These are phyloP conservation scores for Globisporangium parvum DNA, from an alignment of 352 stramenopile genomes.

Conservation along the genomic window DNA sequence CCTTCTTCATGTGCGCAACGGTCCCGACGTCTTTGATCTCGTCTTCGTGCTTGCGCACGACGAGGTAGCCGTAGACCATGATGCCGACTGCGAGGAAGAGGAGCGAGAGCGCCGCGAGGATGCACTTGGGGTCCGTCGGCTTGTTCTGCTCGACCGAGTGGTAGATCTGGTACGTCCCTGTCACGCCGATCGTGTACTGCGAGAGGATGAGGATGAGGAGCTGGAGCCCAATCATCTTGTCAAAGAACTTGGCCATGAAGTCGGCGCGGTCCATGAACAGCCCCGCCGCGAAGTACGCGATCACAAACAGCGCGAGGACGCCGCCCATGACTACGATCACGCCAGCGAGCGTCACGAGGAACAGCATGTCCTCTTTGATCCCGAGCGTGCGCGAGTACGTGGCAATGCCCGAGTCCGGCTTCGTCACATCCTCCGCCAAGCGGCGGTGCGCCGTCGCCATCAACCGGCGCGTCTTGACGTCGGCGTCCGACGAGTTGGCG, in stretches of 20 bases:
- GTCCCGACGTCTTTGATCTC: slow-evolving; percentile 77
- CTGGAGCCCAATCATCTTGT: slow-evolving; percentile 79
- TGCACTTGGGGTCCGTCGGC: slow-evolving; percentile 54
- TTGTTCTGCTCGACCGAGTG: slow-evolving; percentile 55
- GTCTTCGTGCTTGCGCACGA: slow-evolving; percentile 68
- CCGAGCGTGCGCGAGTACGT: slow-evolving; percentile 66
- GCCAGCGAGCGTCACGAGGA: slow-evolving; percentile 70
- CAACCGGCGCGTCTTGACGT: slow-evolving; percentile 8
- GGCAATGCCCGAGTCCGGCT: slow-evolving; percentile 45
- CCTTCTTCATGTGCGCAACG: slow-evolving; percentile 72
- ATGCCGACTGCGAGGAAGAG: slow-evolving; percentile 66
- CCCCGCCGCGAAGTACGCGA: slow-evolving; percentile 45
- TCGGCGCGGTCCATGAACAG: slow-evolving; percentile 66
- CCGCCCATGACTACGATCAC: slow-evolving; percentile 69
- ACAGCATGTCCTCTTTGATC: slow-evolving; percentile 77
- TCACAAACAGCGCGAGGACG: slow-evolving; percentile 53
- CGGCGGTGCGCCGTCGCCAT: slow-evolving; percentile 1
- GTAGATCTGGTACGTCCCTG: slow-evolving; percentile 81
- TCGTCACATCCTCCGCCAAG: slow-evolving; percentile 12
- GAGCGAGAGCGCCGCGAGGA: slow-evolving; percentile 50
- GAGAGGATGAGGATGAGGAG: slow-evolving; percentile 71
- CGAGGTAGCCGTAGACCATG: slow-evolving; percentile 68
- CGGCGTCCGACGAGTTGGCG: slow-evolving; percentile 17
- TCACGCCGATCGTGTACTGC: slow-evolving; percentile 84
- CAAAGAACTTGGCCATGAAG: slow-evolving; percentile 74